A percentile compares a stretch with the other conserved stretches of the same genome.
These are phyloP conservation scores for Leccinum ochraceum DNA, from an alignment of 768 basidiomycete species.

Conservation along the genomic window DNA sequence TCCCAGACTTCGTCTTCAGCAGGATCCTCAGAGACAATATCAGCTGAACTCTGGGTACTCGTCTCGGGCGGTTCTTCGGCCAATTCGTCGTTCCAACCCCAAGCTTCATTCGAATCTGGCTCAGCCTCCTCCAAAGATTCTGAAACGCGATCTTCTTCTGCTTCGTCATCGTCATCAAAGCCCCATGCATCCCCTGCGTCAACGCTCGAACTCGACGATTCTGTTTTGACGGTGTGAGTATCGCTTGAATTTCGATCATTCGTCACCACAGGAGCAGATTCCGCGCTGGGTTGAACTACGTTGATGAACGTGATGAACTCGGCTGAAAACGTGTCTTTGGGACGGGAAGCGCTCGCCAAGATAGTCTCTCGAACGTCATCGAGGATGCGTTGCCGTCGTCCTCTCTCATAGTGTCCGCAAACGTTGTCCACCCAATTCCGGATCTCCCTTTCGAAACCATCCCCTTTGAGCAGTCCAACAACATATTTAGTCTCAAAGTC, in stretches of 20 bases:
- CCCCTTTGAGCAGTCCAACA: conserved; percentile 49
- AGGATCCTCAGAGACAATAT: conserved; percentile 28
- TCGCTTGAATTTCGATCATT: conserved; percentile 52
- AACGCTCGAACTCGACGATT: conserved; percentile 26
- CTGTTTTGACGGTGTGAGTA: conserved; percentile 29
- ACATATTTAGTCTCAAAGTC: conserved; percentile 64
- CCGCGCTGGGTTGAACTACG: not conserved
- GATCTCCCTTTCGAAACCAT: conserved; percentile 51
- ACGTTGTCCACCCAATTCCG: conserved; percentile 69
- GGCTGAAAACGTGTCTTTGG: conserved; percentile 30
- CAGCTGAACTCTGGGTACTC: conserved; percentile 1
- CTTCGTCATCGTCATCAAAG: conserved; percentile 48
- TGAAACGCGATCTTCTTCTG: conserved; percentile 18
- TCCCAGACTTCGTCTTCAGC: conserved; percentile 55
- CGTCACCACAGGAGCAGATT: conserved; percentile 18
- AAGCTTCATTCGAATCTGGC: conserved; percentile 56
- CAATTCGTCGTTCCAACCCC: conserved; percentile 69
- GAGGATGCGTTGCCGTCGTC: conserved; percentile 65
- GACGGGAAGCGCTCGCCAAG: conserved; percentile 27
- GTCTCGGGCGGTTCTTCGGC: conserved; percentile 34
- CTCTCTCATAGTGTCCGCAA: conserved; percentile 75
- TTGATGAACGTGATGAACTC: conserved; percentile 16
- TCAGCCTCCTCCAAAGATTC: conserved; percentile 29
- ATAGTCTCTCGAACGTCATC: conserved; percentile 61
- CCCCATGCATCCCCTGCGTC: conserved; percentile 48